Conservation (phyloP, 257 asterid genomes). For the Ilex asprella region DNA sequence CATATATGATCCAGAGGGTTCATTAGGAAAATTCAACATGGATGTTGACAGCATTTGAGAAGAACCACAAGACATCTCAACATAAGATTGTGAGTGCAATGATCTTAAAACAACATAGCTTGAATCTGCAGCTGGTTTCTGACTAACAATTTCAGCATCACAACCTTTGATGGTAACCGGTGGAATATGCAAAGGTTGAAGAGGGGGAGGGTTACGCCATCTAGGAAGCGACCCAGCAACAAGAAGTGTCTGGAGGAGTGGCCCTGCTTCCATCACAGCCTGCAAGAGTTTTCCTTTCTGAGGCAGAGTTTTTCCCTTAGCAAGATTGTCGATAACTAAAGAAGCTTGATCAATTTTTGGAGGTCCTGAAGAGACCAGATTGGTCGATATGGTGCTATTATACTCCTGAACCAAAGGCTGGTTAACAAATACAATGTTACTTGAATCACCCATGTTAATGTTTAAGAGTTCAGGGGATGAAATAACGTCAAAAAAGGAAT, state of each 20-base stretch:
- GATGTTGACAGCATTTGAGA: constrained; percentile 34
- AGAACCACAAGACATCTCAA: constrained; percentile 43
- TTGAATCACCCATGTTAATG: constrained; percentile 24
- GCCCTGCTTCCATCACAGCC: constrained; percentile 58
- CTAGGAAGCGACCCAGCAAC: constrained; percentile 79
- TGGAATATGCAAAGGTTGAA: constrained; percentile 46
- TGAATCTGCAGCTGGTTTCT: constrained; percentile 19
- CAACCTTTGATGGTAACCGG: constrained; percentile 36
- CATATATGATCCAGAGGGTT: constrained; percentile 14
- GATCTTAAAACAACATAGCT: constrained; percentile 18
- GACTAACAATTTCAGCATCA: constrained; percentile 17
- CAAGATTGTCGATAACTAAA: constrained; percentile 42
- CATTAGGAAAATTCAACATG: constrained; percentile 26
- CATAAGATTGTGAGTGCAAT: constrained; percentile 16
- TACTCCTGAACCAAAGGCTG: constrained; percentile 14
- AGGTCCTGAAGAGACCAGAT: not conserved
- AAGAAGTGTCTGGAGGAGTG: constrained; percentile 57
- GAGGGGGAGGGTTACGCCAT: constrained; percentile 87
- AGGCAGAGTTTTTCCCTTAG: constrained; percentile 44
- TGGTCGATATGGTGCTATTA: not conserved
- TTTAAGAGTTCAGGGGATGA: constrained; percentile 52
- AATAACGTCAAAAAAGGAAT: constrained; percentile 35
- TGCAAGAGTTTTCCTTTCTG: constrained; percentile 53
- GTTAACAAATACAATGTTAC: constrained; percentile 4
- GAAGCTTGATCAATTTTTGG: constrained; percentile 32